Evolutionary conservation across 2,329 filamentous ascomycete species (phyloP).

Genomic region (Alternaria burnsii): DNA sequence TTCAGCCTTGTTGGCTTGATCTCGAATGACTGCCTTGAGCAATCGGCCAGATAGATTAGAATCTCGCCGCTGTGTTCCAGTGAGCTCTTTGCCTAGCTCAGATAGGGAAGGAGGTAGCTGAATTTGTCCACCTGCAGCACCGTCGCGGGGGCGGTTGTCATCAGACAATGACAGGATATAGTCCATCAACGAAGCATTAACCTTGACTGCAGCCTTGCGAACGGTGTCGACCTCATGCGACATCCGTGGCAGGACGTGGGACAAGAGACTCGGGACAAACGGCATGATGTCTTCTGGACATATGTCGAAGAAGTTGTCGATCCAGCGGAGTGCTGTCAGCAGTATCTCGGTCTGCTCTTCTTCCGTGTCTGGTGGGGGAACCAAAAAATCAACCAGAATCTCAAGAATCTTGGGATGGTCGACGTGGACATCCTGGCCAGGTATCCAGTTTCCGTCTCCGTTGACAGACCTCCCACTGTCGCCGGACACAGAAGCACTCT

Average conservation of each 20-base stretch:
- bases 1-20: slow-evolving; percentile 40
- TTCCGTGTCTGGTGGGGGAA: slow-evolving; percentile 77
- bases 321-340: slow-evolving; percentile 90
- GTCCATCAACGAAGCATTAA: slow-evolving; percentile 90
- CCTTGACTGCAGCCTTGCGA: slow-evolving; percentile 83
- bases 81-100: slow-evolving; percentile 54
- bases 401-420: slow-evolving; percentile 92
- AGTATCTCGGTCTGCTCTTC: slow-evolving; percentile 77
- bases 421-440: slow-evolving; percentile 94
- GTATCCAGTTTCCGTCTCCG: slow-evolving; percentile 93
- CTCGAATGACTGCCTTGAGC: slow-evolving; percentile 47
- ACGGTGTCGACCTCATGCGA: slow-evolving; percentile 91
- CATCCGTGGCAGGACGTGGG: slow-evolving; percentile 91
- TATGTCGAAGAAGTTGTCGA: slow-evolving; percentile 95
- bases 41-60: slow-evolving; percentile 49
- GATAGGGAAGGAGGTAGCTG: slow-evolving; percentile 53
- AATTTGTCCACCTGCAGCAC: slow-evolving; percentile 51
- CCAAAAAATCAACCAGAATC: slow-evolving; percentile 88
- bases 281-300: slow-evolving; percentile 95
- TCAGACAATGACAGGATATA: slow-evolving; percentile 92
- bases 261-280: slow-evolving; percentile 90
- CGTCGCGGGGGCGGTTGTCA: slow-evolving; percentile 55
- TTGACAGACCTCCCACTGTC: slow-evolving; percentile 52
- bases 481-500: slow-evolving; percentile 43
- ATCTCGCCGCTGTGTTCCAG: slow-evolving; percentile 48